A percentile compares a stretch with the other conserved stretches of the same genome.
These are phyloP conservation scores for Dissophora ornata DNA, from an alignment of 192 early-diverging fungal genomes.

Conservation along the genomic window DNA sequence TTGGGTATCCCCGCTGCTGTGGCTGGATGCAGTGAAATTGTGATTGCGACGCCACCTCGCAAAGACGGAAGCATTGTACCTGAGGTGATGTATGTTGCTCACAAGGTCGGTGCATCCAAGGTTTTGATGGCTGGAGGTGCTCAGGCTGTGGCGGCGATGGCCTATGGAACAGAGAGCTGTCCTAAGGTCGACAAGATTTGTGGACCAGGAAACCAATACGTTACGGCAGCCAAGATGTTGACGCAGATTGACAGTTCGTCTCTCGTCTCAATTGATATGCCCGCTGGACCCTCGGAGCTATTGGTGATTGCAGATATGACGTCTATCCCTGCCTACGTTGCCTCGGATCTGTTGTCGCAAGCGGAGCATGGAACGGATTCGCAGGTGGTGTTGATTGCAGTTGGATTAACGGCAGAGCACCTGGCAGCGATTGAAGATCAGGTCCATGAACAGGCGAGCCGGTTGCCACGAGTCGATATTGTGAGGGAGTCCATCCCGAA, in stretches of 20 bases:
- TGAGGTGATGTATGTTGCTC: constrained; percentile 98
- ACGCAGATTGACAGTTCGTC: constrained; percentile 95
- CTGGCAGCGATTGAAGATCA: constrained; percentile 81
- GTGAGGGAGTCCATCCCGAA: constrained; percentile 90
- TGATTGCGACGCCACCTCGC: constrained; percentile 95
- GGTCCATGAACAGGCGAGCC: constrained; percentile 84
- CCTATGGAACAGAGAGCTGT: constrained; percentile 95
- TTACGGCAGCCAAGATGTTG: constrained; percentile 99
- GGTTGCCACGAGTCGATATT: constrained; percentile 89
- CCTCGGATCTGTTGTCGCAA: constrained; percentile 94
- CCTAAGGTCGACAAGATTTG: constrained; percentile 99
- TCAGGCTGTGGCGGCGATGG: constrained; percentile 98
- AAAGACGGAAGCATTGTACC: constrained; percentile 91
- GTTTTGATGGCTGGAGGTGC: constrained; percentile 96
- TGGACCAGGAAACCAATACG: constrained; percentile 99
- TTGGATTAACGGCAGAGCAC: constrained; percentile 74
- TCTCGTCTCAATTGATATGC: constrained; percentile 98
- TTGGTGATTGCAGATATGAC: constrained; percentile 94
- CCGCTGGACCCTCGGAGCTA: constrained; percentile 99
- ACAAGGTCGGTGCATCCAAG: constrained; percentile 94
- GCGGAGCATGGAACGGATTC: constrained; percentile 98
- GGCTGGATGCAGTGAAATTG: constrained; percentile 95
- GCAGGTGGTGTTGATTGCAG: constrained; percentile 94
- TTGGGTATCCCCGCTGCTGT: constrained; percentile 97
- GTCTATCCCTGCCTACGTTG: constrained; percentile 90